Base-by-base conservation (phyloP, 805 yeast genomes). In the Ogataea siamensis region DNA sequence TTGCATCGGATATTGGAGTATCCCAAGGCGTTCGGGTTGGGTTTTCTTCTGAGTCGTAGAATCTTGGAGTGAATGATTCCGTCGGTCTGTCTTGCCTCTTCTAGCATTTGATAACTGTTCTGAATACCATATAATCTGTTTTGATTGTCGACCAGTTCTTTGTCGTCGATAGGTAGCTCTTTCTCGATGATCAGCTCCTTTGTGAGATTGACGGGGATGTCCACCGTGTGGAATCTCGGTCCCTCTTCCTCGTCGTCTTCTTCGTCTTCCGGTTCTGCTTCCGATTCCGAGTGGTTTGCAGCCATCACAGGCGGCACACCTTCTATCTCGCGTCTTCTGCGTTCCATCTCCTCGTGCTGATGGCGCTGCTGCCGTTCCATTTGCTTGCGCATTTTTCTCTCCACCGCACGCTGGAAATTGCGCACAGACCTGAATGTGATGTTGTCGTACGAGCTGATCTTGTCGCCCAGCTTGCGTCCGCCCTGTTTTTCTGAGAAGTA, bases 1-100 rank as follows among this genome's bases (percentile, higher is more conserved):
- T 62, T 58, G 7, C 68, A 66, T 37, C 61, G 57, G 12, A 74
- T 66, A 46, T 73, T 74, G 2, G 71, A 62, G 45, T 69, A 58
- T 0, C 71, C 73, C 9, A 70, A 29, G 34, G 68, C 63, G 47
- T 75, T 75, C 7, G 77, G 70, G 53, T 73, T 74, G 2, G 78
- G 74, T 32, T 52, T 57, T 43, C 71, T 62, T 45, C 63, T 66
- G 14, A 70, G 68, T 7, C 68, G 67, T 15, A 68, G 64, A 5
- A 67, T 58, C 47, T 71, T 75, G 15, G 62, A 49, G 33, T 45
- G 40, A 16, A 62, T 53, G 3, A 52, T 50, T 2, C 64, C 65
- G 37, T 56, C 48, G 1, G 60, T 52, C 21, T 40, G 43, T 19
- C 45, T 45, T 3, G 57, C 56, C 32, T 57, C 57, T 13, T 46